Base-by-base conservation (phyloP, 2,329 filamentous ascomycete species). In the Whalleya microplaca region DNA sequence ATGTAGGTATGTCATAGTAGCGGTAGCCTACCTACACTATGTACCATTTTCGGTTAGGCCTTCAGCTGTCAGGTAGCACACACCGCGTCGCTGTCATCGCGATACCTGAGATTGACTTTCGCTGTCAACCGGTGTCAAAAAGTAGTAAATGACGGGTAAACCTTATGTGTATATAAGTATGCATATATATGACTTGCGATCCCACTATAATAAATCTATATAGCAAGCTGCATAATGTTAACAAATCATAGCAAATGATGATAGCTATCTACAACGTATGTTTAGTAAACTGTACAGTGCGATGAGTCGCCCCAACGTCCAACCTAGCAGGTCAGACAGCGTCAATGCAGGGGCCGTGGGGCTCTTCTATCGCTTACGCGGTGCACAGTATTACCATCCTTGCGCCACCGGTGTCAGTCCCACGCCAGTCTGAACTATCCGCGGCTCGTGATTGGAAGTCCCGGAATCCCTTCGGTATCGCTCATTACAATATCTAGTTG, bases 281-380 rank as follows among this genome's bases (percentile, higher is more conserved):
- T n/a, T n/a, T n/a, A n/a, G n/a, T n/a, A n/a, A n/a, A n/a, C 3
- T 37, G 32, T 37, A 37, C 32, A 37, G 32, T 37, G 32, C 32
- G 32, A 12, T 16, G 14, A 37, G 32, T 7, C 14, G 32, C 14
- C 14, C 14, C 32, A 14, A 37, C 14, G 14, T 37, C 6, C 14
- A 37, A 16, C 6, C 10, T 37, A 37, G 32, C 23, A 27, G 23
- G 9, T 37, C 7, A 12, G 3, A 37, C 32, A 37, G 14, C 10
- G 55, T 60, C 46, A 52, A 57, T 54, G 53, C 60, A 62, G 60
- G 60, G 60, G 57, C 20, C 42, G 57, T 62, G 59, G 56, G 54
- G 56, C 49, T 55, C 40, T 23, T 37, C 32, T 37, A 29, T 12
- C 27, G 14, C 32, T 37, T 37, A n/a, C n/a, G n/a, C n/a, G 32